These are phyloP conservation scores for Cryptococcus sp. DNA, from an alignment of 1,284 basidiomycete genomes.

Conservation along the genomic window DNA sequence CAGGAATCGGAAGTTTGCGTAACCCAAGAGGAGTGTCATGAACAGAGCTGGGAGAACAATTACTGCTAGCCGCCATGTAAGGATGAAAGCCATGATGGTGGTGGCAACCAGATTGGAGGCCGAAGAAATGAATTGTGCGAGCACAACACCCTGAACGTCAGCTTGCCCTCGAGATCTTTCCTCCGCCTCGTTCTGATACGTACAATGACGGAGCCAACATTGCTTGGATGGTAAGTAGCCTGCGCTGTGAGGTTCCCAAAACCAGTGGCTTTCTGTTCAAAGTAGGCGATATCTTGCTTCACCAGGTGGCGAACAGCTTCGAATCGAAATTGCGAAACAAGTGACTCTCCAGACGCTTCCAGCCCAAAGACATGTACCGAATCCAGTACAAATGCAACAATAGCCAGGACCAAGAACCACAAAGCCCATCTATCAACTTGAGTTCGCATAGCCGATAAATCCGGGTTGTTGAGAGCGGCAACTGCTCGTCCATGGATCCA, in stretches of 20 bases:
- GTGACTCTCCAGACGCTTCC: conserved; percentile 27
- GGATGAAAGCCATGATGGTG: conserved; percentile 43
- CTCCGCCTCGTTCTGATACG: no score
- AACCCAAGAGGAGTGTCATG: conserved; percentile 14
- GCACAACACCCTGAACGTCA: conserved; percentile 34
- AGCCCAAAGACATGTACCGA: conserved; percentile 27
- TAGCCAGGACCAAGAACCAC: conserved; percentile 38
- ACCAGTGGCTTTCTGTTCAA: conserved; percentile 38
- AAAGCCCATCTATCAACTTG: conserved; percentile 31
- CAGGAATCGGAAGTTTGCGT: conserved; percentile 23
- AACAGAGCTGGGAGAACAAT: conserved; percentile 42
- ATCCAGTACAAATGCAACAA: conserved; percentile 19
- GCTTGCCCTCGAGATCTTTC: no score
- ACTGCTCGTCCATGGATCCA: conserved; percentile 36
- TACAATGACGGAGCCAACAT: conserved; percentile 40
- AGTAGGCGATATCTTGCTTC: conserved; percentile 37
- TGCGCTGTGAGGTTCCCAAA: conserved; percentile 47
- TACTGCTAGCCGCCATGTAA: conserved; percentile 44
- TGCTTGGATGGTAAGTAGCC: conserved; percentile 39
- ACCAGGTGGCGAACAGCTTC: conserved; percentile 18
- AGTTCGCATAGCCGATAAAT: conserved; percentile 14
- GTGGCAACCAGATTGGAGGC: conserved; percentile 39
- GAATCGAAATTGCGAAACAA: conserved; percentile 19
- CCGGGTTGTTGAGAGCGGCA: conserved; percentile 20
- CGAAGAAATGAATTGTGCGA: conserved; percentile 41